A percentile compares a stretch with the other conserved stretches of the same genome.
These are phyloP conservation scores for Exophiala spinifera DNA, from an alignment of 2,329 filamentous ascomycete genomes.

Conservation along the genomic window DNA sequence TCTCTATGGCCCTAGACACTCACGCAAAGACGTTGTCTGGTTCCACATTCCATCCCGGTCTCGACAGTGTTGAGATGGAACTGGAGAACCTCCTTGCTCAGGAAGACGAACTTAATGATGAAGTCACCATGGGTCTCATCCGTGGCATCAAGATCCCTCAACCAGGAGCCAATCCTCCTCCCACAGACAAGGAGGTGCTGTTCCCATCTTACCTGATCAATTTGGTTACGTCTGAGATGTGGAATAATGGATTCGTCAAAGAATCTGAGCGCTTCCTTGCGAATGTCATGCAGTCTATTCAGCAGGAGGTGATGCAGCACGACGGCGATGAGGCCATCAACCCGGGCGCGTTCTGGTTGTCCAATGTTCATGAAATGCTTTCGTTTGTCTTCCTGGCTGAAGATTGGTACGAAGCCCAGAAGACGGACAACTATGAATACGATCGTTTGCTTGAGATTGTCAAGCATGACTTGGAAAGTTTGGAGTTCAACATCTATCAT, in stretches of 20 bases:
- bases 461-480: slow-evolving; percentile 95
- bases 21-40: slow-evolving; percentile 71
- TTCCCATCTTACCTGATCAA: slow-evolving; percentile 99
- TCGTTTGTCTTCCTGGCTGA: slow-evolving; percentile 99
- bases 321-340: slow-evolving; percentile 97
- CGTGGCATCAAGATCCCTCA: slow-evolving; percentile 94
- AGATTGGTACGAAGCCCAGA: slow-evolving; percentile 99
- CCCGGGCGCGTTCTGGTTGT: slow-evolving; percentile 96
- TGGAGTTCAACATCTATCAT: slow-evolving; percentile 99
- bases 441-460: slow-evolving; percentile 96
- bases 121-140: slow-evolving; percentile 94
- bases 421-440: slow-evolving; percentile 99
- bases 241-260: slow-evolving; percentile 99
- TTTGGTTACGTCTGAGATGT: slow-evolving; percentile 98
- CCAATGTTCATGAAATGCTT: slow-evolving; percentile 99
- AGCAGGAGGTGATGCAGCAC: slow-evolving; percentile 98
- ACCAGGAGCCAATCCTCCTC: slow-evolving; percentile 79
- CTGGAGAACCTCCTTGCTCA: slow-evolving; percentile 90
- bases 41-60: slow-evolving; percentile 72
- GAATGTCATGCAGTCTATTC: slow-evolving; percentile 99
- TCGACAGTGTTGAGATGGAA: slow-evolving; percentile 92
- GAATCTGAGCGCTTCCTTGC: slow-evolving; percentile 98
- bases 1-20: slow-evolving; percentile 82
- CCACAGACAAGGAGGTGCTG: slow-evolving; percentile 95
- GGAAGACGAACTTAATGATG: slow-evolving; percentile 92